Evolutionary conservation across 73 alveolate genomes (phyloP).

Genomic region (Paraurostyla sp.): DNA sequence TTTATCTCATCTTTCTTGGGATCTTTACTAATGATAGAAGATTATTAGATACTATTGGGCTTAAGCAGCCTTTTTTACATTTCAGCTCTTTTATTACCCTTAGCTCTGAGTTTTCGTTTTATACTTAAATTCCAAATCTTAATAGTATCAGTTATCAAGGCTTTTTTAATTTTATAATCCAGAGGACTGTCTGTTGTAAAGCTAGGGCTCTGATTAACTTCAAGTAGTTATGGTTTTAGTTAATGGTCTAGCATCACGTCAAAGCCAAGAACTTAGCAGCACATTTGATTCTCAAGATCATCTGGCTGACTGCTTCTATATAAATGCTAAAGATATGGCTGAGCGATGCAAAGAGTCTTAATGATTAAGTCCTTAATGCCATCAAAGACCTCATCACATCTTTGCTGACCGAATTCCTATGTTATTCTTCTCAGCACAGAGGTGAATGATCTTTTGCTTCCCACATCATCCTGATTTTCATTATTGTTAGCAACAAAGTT

Average conservation of each 20-base stretch:
- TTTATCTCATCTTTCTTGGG: background rate
- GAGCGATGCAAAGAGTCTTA: constrained; percentile 60
- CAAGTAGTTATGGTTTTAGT: constrained; percentile 87
- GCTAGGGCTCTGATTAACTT: constrained; percentile 84
- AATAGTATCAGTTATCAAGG: constrained; percentile 54
- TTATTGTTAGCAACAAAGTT: constrained; percentile 79
- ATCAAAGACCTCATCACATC: background rate
- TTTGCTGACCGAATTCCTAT: constrained; percentile 39
- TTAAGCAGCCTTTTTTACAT: constrained; percentile 46
- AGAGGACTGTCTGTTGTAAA: constrained; percentile 66
- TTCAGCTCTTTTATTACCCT: constrained; percentile 45
- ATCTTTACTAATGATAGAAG: background rate
- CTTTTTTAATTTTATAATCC: constrained; percentile 60
- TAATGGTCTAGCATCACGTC: constrained; percentile 65
- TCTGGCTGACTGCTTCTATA: constrained; percentile 55
- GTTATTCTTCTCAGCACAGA: constrained; percentile 33
- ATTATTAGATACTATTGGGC: background rate
- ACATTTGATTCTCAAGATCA: constrained; percentile 63
- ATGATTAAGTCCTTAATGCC: constrained; percentile 53
- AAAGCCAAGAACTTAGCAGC: constrained; percentile 63
- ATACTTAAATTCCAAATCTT: constrained; percentile 36
- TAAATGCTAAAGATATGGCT: constrained; percentile 50
- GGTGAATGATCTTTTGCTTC: constrained; percentile 80
- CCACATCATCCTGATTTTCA: constrained; percentile 80
- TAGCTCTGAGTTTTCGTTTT: constrained; percentile 42